A percentile compares a stretch with the other conserved stretches of the same genome.
phyloP scores from a whole-genome alignment of 1,284 basidiomycete species.

The Ceratobasidium sp. region DNA sequence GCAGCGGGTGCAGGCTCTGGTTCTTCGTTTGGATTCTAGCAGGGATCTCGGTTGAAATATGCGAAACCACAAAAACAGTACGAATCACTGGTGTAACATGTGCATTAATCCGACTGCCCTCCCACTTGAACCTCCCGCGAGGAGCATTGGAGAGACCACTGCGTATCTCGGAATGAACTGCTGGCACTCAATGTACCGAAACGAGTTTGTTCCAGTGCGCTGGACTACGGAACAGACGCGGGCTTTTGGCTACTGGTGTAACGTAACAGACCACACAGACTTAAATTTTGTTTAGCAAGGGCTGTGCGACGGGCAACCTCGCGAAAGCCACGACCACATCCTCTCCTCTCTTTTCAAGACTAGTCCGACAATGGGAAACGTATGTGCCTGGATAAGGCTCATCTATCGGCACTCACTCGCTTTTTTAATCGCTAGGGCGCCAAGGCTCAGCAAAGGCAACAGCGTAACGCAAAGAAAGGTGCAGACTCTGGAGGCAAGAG shows the following conservation, averaged over 20 bases:
- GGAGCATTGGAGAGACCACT: too few relatives aligned
- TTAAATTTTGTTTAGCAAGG: constrained; percentile 36
- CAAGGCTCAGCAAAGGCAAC: constrained; percentile 80
- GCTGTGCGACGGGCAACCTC: constrained; percentile 27
- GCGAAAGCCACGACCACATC: constrained; percentile 17
- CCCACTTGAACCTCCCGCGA: too few relatives aligned
- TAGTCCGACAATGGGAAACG: constrained; percentile 48
- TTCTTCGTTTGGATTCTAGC: constrained; percentile 34
- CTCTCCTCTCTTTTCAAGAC: background rate
- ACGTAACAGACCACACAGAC: constrained; percentile 17
- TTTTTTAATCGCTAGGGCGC: constrained; percentile 64
- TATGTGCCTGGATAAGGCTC: constrained; percentile 37
- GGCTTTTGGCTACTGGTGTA: background rate
- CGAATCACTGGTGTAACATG: constrained; percentile 21
- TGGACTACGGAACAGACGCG: background rate
- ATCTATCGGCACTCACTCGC: background rate
- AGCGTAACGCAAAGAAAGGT: constrained; percentile 66
- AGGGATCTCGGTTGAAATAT: background rate
- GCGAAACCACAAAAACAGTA: constrained; percentile 19
- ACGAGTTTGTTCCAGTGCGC: background rate
- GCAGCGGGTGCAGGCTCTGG: constrained; percentile 26
- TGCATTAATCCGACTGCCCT: constrained; percentile 24
- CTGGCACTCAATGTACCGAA: background rate
- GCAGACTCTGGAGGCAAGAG: constrained; percentile 59
- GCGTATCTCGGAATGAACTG: background rate